Evolutionary conservation across 148 eudicot species (phyloP), one percentile per base, ranked within the genome.

Genomic region (Arbutus unedo): DNA sequence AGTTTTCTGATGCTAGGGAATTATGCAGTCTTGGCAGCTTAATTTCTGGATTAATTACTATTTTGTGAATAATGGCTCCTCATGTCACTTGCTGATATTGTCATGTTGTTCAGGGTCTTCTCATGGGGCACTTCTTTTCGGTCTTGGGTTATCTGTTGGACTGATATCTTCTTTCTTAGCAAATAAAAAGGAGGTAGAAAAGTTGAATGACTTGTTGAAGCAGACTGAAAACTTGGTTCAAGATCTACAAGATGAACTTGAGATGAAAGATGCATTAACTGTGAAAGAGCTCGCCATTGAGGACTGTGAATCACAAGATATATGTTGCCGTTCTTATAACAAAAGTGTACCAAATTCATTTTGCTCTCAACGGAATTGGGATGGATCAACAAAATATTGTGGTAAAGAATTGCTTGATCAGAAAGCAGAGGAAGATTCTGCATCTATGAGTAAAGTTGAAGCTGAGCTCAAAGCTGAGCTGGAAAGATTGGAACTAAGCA

Each of bases 401-500:
- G 84, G 78, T 72, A 78, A 86, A 74, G 90, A 77, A 80, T 88
- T 86, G 60, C 74, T 44, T 81, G 82, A 76, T 83, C 86, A 79
- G 82, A 88, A 88, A 57, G 79, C 88, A 76, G 87, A 86, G 78
- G 90, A 88, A 75, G 83, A 88, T 74, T 62, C 76, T 25, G 85
- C 86, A 43, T 89, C 95, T 45, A 89, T 92, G 87, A 89, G 91
- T 81, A 89, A 88, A 85, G 94, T 96, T 87, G 99, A 96, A 90
- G 99, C 97, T 31, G 99, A 96, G 88, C 99, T 96, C 89, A 96
- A 93, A 94, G 98, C 97, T 85, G 99, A 96, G 83, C 87, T 96
- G 79, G 97, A 93, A 84, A 93, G 93, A 82, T 86, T 96, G 86
- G 97, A 93, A 87, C 82, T 93, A 78, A 93, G 83, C 88, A 92